Evolutionary conservation across 345 rosid genomes (phyloP), one percentile per base, ranked within the genome.

Genomic region (Clausena lansium): DNA sequence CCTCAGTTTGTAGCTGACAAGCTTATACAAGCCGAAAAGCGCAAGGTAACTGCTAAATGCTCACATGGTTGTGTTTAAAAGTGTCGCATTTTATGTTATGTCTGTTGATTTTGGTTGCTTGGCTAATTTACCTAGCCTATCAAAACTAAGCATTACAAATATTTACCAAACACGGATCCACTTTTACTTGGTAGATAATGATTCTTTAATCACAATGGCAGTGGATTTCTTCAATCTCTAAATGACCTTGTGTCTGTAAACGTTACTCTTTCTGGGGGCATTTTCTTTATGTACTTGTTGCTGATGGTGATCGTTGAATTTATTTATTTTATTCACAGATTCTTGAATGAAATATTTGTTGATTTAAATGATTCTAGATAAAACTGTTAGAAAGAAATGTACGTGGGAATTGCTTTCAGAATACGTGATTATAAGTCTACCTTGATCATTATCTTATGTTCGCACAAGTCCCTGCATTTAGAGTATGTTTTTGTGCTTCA

Each of bases 21-120:
- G 83, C 95, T 95, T 78, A 91, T 95, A 70, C 91, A 89, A 71
- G 98, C 98, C 5, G 97, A 92, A 45, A 94, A 86, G 81, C 97
- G 91, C 74, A 94, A 90, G 89, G 98, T 88, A 81, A 52, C 32
- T 24, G 50, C 50, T 13, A 45, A 45, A 45, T 45, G 17, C 50
- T 45, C 50, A 45, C 17, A 13, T 13, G 17, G 17, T 45, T 45
- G 15, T 45, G 50, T 45, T 45, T 45, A 11, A 45, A 45, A 45
- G 2, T 45, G 3, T 45, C 50, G 13, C 50, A 45, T 45, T 11
- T 45, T 13, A 11, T 45, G 17, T 45, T 45, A 45, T 13, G 50
- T 14, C 10, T 13, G 17, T 45, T 45, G 50, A 45, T 11, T 45
- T 45, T 13, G 50, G 50, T 45, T 45, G 15, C 50, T 45, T 45